Conservation (phyloP, 768 basidiomycete species). For the Neoboletus subvelutipes region DNA sequence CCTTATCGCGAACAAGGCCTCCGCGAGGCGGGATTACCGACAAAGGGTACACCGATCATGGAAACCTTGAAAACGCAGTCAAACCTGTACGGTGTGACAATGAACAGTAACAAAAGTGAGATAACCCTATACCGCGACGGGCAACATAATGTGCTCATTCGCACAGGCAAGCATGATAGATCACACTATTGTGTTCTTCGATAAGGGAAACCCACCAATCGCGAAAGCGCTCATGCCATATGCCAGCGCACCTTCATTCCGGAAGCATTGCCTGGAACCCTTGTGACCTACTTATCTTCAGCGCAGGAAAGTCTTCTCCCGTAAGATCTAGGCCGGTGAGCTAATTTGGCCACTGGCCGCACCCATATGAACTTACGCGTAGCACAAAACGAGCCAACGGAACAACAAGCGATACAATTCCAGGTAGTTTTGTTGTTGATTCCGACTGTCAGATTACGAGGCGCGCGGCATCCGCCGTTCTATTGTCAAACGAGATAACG, state of each 20-base stretch:
- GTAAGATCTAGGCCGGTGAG: slow-evolving; percentile 1
- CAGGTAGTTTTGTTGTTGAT: neutral
- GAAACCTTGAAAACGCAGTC: neutral
- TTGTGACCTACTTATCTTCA: slow-evolving; percentile 15
- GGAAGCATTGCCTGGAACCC: slow-evolving; percentile 8
- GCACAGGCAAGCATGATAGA: neutral
- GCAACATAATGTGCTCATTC: neutral
- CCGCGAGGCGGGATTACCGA: neutral
- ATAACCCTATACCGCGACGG: slow-evolving; percentile 1
- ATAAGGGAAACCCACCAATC: slow-evolving; percentile 23
- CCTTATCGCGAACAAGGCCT: slow-evolving; percentile 23
- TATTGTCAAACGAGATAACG: slow-evolving; percentile 4
- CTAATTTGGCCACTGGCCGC: slow-evolving; percentile 23
- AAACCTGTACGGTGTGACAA: neutral
- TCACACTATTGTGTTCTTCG: slow-evolving; percentile 3
- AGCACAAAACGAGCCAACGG: neutral
- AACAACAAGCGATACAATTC: neutral
- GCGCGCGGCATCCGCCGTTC: slow-evolving; percentile 5
- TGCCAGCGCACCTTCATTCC: slow-evolving; percentile 14
- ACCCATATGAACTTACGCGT: neutral
- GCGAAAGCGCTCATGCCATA: slow-evolving; percentile 23
- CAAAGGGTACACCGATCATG: neutral
- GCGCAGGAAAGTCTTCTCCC: slow-evolving; percentile 1
- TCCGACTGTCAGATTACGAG: neutral
- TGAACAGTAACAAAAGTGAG: neutral